A percentile compares a stretch with the other conserved stretches of the same genome.
Conservation (phyloP, 1,284 basidiomycete species). For the Trametes polyzona region DNA sequence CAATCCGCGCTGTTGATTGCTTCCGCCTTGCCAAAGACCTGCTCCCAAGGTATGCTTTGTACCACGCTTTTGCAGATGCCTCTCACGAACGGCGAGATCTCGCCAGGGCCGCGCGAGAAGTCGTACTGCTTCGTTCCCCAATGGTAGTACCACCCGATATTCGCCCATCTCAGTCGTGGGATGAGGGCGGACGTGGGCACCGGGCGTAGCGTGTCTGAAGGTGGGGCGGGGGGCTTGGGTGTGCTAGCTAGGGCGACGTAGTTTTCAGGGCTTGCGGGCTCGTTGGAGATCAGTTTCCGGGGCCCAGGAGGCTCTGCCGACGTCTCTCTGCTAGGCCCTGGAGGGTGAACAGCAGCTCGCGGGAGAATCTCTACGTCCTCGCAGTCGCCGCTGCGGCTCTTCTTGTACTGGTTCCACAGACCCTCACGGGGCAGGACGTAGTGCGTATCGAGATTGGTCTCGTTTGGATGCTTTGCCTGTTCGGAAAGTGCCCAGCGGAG, state of each 20-base stretch:
- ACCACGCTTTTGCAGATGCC: conserved; percentile 69
- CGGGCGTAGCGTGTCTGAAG: conserved; percentile 58
- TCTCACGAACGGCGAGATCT: conserved; percentile 59
- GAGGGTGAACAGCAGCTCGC: conserved; percentile 35
- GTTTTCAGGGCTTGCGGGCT: conserved; percentile 57
- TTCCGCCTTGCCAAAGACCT: conserved; percentile 52
- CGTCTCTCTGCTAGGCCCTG: too few species aligned
- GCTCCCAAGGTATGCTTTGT: conserved; percentile 64
- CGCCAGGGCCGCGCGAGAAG: conserved; percentile 68
- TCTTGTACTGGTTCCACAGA: conserved; percentile 68
- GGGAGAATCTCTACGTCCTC: conserved; percentile 43
- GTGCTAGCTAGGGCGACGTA: conserved; percentile 48
- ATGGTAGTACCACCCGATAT: conserved; percentile 91
- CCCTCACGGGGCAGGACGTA: conserved; percentile 75
- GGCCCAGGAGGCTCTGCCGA: too few species aligned
- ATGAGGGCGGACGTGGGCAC: conserved; percentile 55
- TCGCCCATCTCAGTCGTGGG: conserved; percentile 86
- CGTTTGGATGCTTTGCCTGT: conserved; percentile 80
- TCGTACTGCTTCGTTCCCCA: conserved; percentile 94
- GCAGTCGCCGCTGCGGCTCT: conserved; percentile 35
- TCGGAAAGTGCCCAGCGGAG: conserved; percentile 71
- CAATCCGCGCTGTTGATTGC: conserved; percentile 43
- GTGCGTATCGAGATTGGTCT: conserved; percentile 86
- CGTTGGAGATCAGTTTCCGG: conserved; percentile 69
- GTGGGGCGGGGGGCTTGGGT: conserved; percentile 60